Evolutionary conservation across 2,329 filamentous ascomycete species (phyloP).

Genomic region (Trichoderma polysporum): DNA sequence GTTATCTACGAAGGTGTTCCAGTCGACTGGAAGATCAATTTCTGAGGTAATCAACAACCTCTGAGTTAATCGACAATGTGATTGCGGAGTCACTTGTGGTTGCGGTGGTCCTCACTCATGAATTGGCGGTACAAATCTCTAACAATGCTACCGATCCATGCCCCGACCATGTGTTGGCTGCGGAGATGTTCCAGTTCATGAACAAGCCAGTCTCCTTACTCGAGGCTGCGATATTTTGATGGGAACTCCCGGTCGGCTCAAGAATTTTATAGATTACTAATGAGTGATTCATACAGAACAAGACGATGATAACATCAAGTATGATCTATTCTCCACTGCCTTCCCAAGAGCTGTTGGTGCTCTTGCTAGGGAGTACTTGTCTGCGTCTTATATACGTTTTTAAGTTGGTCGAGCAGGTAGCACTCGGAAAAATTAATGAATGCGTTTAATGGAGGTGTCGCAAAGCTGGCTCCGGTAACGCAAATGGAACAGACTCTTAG

Average conservation of each 20-base stretch:
- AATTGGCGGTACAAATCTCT: conserved; percentile 92
- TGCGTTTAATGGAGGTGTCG: too few relatives aligned
- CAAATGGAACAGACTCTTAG: too few relatives aligned
- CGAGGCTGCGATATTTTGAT: conserved; percentile 89
- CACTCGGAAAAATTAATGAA: too few relatives aligned
- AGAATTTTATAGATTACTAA: conserved; percentile 58
- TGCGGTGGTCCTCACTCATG: conserved; percentile 81
- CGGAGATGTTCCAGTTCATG: conserved; percentile 71
- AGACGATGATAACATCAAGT: conserved; percentile 66
- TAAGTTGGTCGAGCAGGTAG: conserved; percentile 85
- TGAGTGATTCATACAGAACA: conserved; percentile 54
- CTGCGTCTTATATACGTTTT: conserved; percentile 73
- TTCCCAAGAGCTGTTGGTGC: conserved; percentile 79
- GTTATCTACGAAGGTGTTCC: too few relatives aligned
- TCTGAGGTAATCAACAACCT: too few relatives aligned
- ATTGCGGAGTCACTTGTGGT: conserved; percentile 86
- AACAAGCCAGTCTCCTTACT: conserved; percentile 70
- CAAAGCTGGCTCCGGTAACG: too few relatives aligned
- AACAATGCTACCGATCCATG: conserved; percentile 97
- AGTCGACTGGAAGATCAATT: too few relatives aligned
- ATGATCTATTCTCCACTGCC: conserved; percentile 90
- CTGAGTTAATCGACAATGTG: conserved; percentile 47
- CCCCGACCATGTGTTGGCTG: conserved; percentile 88
- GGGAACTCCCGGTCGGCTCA: conserved; percentile 81
- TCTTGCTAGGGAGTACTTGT: conserved; percentile 74